These are phyloP conservation scores for Penstemon newberryi DNA, from an alignment of 257 asterid species.

Conservation along the genomic window DNA sequence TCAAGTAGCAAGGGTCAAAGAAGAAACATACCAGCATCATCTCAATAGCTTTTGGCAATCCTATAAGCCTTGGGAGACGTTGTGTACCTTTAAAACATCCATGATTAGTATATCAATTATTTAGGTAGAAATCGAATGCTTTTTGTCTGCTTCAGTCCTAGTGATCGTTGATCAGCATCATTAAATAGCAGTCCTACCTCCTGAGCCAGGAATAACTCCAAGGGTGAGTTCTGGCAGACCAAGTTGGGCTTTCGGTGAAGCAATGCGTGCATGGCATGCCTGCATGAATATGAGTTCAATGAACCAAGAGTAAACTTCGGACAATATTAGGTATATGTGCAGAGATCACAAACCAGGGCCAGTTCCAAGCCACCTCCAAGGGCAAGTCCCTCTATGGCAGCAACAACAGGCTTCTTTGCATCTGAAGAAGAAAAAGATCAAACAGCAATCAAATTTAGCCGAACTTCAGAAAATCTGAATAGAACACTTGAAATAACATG, in stretches of 20 bases:
- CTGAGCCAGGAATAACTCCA: slow-evolving; percentile 92
- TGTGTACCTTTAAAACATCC: slow-evolving; percentile 71
- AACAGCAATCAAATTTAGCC: slow-evolving; percentile 15
- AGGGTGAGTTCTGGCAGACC: slow-evolving; percentile 97
- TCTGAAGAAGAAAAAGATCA: slow-evolving; percentile 46
- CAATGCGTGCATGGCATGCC: slow-evolving; percentile 97
- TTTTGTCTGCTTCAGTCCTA: slow-evolving; percentile 19
- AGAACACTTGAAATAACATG: slow-evolving; percentile 14
- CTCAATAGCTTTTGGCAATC: slow-evolving; percentile 83
- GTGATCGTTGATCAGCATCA: slow-evolving; percentile 15
- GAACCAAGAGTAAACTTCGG: slow-evolving; percentile 10
- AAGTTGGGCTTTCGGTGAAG: slow-evolving; percentile 73
- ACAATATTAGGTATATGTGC: slow-evolving; percentile 10
- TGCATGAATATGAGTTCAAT: slow-evolving; percentile 35
- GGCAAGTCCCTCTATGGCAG: slow-evolving; percentile 93
- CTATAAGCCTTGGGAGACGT: slow-evolving; percentile 94
- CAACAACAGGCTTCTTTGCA: slow-evolving; percentile 88
- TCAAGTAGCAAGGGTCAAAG: slow-evolving; percentile 13
- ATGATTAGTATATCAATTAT: slow-evolving; percentile 24
- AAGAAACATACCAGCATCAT: slow-evolving; percentile 77
- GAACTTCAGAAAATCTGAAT: slow-evolving; percentile 12
- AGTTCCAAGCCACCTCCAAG: slow-evolving; percentile 98
- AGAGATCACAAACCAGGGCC: slow-evolving; percentile 67
- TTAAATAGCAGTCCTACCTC: slow-evolving; percentile 55
- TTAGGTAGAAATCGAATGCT: slow-evolving; percentile 20